Evolutionary conservation across 495 filamentous ascomycete species (phyloP).

Genomic region (Penicillium argentinense): DNA sequence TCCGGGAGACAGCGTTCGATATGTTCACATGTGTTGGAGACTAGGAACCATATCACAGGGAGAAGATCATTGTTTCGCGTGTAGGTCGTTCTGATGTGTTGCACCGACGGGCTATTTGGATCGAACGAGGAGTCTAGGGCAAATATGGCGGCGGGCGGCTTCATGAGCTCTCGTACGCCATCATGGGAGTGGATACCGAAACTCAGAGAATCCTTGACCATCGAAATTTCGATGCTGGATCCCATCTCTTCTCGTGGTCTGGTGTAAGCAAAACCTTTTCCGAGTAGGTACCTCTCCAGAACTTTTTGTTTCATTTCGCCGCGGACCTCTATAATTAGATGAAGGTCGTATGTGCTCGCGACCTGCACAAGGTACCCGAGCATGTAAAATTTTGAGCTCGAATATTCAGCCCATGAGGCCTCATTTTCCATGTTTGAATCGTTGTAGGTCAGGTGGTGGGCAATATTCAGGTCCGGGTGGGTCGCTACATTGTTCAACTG

Average conservation of each 20-base stretch:
- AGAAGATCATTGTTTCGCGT: constrained; percentile 40
- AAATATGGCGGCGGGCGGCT: constrained; percentile 50
- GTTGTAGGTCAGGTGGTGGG: constrained; percentile 34
- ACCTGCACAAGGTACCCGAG: constrained; percentile 51
- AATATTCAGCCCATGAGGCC: constrained; percentile 55
- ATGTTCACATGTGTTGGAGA: constrained; percentile 57
- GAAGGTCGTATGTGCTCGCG: constrained; percentile 37
- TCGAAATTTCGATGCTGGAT: constrained; percentile 34
- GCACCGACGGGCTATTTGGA: constrained; percentile 37
- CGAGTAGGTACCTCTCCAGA: constrained; percentile 52
- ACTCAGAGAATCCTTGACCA: constrained; percentile 38
- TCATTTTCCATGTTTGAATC: constrained; percentile 41
- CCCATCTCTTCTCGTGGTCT: constrained; percentile 42
- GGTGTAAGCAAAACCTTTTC: constrained; percentile 45
- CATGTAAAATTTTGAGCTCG: constrained; percentile 59
- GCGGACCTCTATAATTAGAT: constrained; percentile 48
- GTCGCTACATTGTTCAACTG: constrained; percentile 49
- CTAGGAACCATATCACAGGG: constrained; percentile 53
- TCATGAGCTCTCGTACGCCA: constrained; percentile 37
- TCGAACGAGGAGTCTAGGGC: constrained; percentile 52
- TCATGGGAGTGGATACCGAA: constrained; percentile 51
- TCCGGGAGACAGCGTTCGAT: constrained; percentile 52
- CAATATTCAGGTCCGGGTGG: constrained; percentile 55
- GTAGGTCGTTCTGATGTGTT: constrained; percentile 43
- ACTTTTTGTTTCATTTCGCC: constrained; percentile 45